Evolutionary conservation across 257 asterid genomes (phyloP).

Genomic region (Nicotiana noctiflora): DNA sequence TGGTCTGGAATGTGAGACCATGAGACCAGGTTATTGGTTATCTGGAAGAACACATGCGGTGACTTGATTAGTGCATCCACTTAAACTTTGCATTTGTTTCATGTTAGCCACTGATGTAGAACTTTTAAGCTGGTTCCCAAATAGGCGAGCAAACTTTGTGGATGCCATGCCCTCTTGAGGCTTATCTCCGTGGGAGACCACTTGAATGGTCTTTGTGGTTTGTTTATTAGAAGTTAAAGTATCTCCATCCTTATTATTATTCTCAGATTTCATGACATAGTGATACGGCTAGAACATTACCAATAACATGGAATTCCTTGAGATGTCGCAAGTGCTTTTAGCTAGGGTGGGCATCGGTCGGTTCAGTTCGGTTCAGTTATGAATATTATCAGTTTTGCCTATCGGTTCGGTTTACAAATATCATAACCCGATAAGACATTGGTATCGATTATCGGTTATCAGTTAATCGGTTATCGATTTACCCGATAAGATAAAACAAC

Average conservation of each 20-base stretch:
- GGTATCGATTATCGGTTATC: too few relatives aligned
- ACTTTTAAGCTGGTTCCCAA: not conserved
- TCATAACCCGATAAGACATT: too few relatives aligned
- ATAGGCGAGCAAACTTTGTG: not conserved
- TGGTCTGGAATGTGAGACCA: not conserved
- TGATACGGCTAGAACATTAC: not conserved
- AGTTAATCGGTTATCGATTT: too few relatives aligned
- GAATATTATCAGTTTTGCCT: too few relatives aligned
- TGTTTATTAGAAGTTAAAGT: not conserved
- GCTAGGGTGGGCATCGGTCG: too few relatives aligned
- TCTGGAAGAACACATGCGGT: not conserved
- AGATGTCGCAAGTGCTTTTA: not conserved
- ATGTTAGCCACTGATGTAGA: not conserved
- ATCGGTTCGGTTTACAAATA: too few relatives aligned
- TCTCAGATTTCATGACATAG: not conserved
- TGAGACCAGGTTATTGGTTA: not conserved
- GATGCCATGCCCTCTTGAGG: not conserved
- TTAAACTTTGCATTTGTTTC: not conserved
- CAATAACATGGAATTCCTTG: not conserved
- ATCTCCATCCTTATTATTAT: not conserved
- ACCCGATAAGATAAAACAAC: too few relatives aligned
- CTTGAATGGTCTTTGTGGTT: not conserved
- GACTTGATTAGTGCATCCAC: not conserved
- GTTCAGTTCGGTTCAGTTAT: too few relatives aligned
- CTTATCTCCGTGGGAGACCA: not conserved